Conservation (phyloP, 768 basidiomycete species). For the Atractiella rhizophila region DNA sequence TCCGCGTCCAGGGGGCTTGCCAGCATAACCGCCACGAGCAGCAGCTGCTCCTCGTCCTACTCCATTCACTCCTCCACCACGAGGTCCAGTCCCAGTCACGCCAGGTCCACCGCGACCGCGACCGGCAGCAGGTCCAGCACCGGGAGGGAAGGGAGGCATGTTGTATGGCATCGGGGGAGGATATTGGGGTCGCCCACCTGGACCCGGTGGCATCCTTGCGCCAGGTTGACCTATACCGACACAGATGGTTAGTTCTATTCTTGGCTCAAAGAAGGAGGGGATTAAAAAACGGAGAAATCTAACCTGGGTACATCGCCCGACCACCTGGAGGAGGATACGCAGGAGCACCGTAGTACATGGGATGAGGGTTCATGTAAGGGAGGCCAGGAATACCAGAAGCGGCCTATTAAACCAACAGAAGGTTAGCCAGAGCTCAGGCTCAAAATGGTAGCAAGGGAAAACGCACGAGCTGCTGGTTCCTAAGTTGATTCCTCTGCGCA, state of each 20-base stretch:
- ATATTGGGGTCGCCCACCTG: slow-evolving; percentile 26
- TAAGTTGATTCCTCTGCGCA: slow-evolving; percentile 73
- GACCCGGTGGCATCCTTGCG: slow-evolving; percentile 35
- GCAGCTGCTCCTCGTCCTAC: slow-evolving; percentile 1
- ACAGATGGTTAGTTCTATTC: too few relatives aligned
- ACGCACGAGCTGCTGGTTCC: slow-evolving; percentile 58
- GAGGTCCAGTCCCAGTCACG: slow-evolving; percentile 19
- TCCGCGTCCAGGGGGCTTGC: too few relatives aligned
- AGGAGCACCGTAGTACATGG: slow-evolving; percentile 61
- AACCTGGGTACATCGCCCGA: slow-evolving; percentile 46
- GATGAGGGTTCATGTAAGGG: slow-evolving; percentile 39
- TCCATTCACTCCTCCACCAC: slow-evolving; percentile 11
- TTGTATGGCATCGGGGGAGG: slow-evolving; percentile 31
- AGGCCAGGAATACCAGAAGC: slow-evolving; percentile 53
- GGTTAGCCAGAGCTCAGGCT: background rate
- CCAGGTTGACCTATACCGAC: too few relatives aligned
- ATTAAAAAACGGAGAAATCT: too few relatives aligned
- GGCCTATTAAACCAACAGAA: slow-evolving; percentile 23
- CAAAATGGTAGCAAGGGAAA: background rate
- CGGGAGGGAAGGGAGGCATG: slow-evolving; percentile 23
- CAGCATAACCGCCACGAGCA: background rate
- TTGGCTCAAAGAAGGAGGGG: too few relatives aligned
- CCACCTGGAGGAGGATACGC: slow-evolving; percentile 55
- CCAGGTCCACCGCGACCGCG: slow-evolving; percentile 19
- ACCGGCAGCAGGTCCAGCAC: too few relatives aligned